phyloP scores from a whole-genome alignment of 2,329 filamentous ascomycete genomes.

The Sporothrix dimorphospora region DNA sequence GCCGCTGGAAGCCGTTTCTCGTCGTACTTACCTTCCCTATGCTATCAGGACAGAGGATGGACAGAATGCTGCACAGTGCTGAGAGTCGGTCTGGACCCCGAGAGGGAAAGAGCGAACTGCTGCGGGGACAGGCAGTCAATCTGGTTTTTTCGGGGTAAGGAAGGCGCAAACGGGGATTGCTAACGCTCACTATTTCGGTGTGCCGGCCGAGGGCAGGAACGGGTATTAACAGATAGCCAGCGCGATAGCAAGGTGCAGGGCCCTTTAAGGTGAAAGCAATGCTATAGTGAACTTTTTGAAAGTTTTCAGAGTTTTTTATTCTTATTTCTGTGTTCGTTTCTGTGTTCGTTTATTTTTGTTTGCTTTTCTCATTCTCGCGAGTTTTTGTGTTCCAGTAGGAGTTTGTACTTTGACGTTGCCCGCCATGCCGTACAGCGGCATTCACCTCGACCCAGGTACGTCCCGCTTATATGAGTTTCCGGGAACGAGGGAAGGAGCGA shows the following conservation, averaged over 20 bases:
- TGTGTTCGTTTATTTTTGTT: neutral
- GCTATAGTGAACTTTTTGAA: neutral
- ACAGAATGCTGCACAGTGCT: neutral
- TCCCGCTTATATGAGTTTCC: neutral
- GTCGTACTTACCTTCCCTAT: neutral
- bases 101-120: neutral
- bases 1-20: constrained; percentile 13
- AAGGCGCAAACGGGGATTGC: neutral
- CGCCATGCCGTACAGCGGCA: constrained; percentile 11
- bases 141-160: neutral
- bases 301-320: neutral
- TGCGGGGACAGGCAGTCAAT: neutral
- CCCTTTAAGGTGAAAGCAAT: neutral
- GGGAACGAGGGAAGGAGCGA: neutral
- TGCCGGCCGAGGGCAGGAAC: constrained; percentile 10
- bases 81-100: neutral
- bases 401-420: neutral
- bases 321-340: too few relatives aligned
- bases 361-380: neutral
- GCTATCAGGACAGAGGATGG: neutral
- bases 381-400: neutral
- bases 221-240: constrained; percentile 10
- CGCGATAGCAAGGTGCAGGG: neutral
- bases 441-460: constrained; percentile 12
- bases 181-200: constrained; percentile 5